Evolutionary conservation across 2,329 filamentous ascomycete genomes (phyloP).

Genomic region (Leptoxyphium fumago): DNA sequence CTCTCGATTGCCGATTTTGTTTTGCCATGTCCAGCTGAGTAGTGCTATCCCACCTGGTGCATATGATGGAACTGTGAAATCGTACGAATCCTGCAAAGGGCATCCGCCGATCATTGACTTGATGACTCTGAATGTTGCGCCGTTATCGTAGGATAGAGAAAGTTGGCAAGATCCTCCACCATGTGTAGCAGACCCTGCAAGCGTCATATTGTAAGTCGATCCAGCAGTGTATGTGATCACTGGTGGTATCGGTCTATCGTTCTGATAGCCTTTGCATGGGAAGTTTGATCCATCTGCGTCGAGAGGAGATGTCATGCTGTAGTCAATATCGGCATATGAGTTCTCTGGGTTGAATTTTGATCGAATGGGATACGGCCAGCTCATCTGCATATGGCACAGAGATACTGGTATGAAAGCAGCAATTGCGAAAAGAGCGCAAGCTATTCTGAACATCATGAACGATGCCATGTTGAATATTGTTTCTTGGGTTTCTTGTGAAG

Average conservation of each 20-base stretch:
- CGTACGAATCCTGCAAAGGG: conserved; percentile 38
- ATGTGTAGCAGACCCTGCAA: conserved; percentile 40
- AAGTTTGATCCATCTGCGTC: conserved; percentile 46
- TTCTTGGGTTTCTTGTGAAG: too few relatives aligned
- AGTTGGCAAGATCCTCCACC: conserved; percentile 64
- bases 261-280: conserved; percentile 59
- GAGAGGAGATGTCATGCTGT: conserved; percentile 57
- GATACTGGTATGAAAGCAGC: conserved; percentile 5
- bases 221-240: conserved; percentile 51
- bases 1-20: conserved; percentile 51
- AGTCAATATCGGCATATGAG: conserved; percentile 41
- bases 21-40: conserved; percentile 51
- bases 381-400: conserved; percentile 40
- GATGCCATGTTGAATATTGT: neutral
- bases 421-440: neutral
- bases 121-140: conserved; percentile 54
- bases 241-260: conserved; percentile 34
- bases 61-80: conserved; percentile 52
- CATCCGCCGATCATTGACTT: conserved; percentile 48
- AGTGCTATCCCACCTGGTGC: conserved; percentile 47
- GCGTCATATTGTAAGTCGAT: conserved; percentile 45
- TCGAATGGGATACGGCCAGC: conserved; percentile 38
- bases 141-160: conserved; percentile 58
- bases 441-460: neutral
- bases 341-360: conserved; percentile 34